Conservation (phyloP, 2,329 filamentous ascomycete genomes). For the Colletotrichum liriopes region DNA sequence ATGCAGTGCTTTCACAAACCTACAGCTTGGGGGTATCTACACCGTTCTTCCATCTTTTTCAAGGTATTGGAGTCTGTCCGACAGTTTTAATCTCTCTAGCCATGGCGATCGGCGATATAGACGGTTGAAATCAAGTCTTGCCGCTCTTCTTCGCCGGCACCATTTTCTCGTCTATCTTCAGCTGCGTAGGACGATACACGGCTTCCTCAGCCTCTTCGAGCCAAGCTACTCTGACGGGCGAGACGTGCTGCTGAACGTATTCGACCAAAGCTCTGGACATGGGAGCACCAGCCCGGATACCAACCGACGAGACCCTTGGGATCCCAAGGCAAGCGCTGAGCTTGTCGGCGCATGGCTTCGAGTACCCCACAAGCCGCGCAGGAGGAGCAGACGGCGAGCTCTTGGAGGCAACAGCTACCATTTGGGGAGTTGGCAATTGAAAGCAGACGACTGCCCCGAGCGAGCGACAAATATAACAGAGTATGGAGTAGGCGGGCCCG, state of each 20-base stretch:
- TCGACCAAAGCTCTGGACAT: constrained; percentile 70
- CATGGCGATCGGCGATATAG: too few relatives aligned
- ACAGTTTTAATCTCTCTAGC: background rate
- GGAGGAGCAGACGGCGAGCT: constrained; percentile 55
- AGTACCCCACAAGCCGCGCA: constrained; percentile 74
- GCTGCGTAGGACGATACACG: constrained; percentile 50
- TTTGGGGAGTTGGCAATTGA: constrained; percentile 73
- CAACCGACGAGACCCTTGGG: constrained; percentile 76
- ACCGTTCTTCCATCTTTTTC: background rate
- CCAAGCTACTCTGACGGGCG: constrained; percentile 70
- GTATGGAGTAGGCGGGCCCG: constrained; percentile 52
- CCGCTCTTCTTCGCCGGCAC: constrained; percentile 35
- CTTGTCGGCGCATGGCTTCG: constrained; percentile 70
- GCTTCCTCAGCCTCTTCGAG: constrained; percentile 46
- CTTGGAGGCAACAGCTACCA: constrained; percentile 66
- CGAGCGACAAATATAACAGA: constrained; percentile 72
- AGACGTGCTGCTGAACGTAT: constrained; percentile 68
- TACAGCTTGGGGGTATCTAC: background rate
- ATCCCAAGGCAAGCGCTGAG: constrained; percentile 72
- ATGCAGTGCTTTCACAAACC: background rate
- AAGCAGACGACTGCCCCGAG: constrained; percentile 69
- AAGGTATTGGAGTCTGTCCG: background rate
- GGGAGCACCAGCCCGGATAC: constrained; percentile 70
- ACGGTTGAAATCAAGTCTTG: constrained; percentile 12
- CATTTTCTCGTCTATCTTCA: constrained; percentile 40